Evolutionary conservation across 805 yeast genomes (phyloP), one percentile per base, ranked within the genome.

Genomic region (Saccharomycopsis sp.): DNA sequence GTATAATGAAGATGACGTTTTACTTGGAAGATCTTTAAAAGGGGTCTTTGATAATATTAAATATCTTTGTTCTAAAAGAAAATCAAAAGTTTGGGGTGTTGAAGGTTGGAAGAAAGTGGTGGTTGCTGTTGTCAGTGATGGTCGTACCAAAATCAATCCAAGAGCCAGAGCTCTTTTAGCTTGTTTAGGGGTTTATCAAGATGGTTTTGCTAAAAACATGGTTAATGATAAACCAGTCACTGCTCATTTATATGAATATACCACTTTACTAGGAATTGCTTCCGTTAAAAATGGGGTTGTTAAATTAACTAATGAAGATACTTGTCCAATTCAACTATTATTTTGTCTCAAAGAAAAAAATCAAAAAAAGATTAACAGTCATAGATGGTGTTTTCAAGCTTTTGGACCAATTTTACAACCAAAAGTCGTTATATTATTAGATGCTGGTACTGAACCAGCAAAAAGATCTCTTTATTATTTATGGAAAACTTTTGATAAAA

Each of bases 341-440:
- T 89, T 88, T 58, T 88, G 96, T 52, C 62, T 89, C 52, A 89
- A 89, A 56, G 97, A 89, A 55, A 76, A 80, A 54, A 89, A 89
- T 59, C 77, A 82, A 50, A 78, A 82, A 56, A 89, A 89, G 56
- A 89, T 89, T 58, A 89, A 89, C 59, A 86, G 96, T 3, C 98
- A 89, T 61, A 72, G 96, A 52, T 89, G 98, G 98, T 87, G 94
- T 26, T 78, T 89, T 62, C 92, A 89, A 59, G 94, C 95, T 2
- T 85, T 89, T 63, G 85, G 88, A 8, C 85, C 92, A 25, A 67
- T 83, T 25, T 62, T 89, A 40, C 70, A 82, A 39, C 97, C 98
- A 4, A 78, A 78, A 39, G 83, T 88, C 18, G 82, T 92, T 19
- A 78, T 85, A 46, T 64, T 89, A 39, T 64, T 92, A 38, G 97